Evolutionary conservation across 768 basidiomycete genomes (phyloP).

Genomic region (Inosperma sp.): DNA sequence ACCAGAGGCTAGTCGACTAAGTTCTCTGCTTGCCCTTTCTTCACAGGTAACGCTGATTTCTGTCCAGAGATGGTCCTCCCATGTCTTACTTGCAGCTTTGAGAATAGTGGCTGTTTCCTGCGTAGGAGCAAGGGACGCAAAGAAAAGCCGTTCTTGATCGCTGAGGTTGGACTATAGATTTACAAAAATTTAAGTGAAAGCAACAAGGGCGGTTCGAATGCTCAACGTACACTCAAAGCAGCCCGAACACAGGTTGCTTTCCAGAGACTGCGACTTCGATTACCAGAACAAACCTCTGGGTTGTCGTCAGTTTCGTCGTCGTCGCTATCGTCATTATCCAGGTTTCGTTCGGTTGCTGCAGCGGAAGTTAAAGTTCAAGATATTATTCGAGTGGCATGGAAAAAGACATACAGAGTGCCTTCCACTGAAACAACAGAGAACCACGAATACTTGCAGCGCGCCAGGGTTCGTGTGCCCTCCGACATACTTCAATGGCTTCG

Average conservation of each 20-base stretch:
- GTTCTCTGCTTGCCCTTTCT: slow-evolving; percentile 67
- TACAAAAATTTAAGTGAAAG: neutral
- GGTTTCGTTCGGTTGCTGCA: slow-evolving; percentile 36
- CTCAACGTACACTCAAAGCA: slow-evolving; percentile 62
- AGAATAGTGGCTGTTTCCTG: slow-evolving; percentile 61
- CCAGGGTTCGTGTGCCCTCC: slow-evolving; percentile 86
- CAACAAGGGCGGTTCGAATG: neutral
- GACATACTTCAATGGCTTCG: slow-evolving; percentile 77
- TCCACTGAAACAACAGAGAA: slow-evolving; percentile 73
- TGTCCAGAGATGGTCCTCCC: slow-evolving; percentile 97
- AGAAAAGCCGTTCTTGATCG: slow-evolving; percentile 75
- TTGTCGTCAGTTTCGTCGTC: slow-evolving; percentile 46
- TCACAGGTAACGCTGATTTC: slow-evolving; percentile 78
- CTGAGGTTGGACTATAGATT: slow-evolving; percentile 50
- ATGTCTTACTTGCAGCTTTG: slow-evolving; percentile 74
- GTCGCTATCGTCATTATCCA: slow-evolving; percentile 38
- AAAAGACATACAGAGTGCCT: slow-evolving; percentile 52
- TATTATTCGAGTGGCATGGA: neutral
- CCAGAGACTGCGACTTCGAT: slow-evolving; percentile 76
- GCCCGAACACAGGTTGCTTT: slow-evolving; percentile 79
- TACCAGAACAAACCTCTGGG: slow-evolving; percentile 64
- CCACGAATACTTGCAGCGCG: slow-evolving; percentile 87
- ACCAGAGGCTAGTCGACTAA: slow-evolving; percentile 55
- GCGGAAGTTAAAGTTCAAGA: neutral
- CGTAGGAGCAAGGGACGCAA: slow-evolving; percentile 78